Evolutionary conservation across 768 basidiomycete genomes (phyloP).

Genomic region (Xanthoconium purpureum): DNA sequence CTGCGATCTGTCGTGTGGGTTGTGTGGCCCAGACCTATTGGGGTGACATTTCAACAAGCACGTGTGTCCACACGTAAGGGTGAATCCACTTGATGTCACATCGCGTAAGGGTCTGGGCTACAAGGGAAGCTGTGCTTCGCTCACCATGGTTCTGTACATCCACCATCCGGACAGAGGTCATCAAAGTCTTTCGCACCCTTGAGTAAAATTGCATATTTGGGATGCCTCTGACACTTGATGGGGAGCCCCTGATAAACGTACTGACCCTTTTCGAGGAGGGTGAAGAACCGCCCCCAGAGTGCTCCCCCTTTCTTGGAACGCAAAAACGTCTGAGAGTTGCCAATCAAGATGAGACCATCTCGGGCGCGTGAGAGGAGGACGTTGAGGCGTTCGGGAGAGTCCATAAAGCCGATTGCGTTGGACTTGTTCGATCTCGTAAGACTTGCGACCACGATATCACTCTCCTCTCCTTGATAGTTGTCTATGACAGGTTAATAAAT

Average conservation of each 20-base stretch:
- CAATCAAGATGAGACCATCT: slow-evolving; percentile 61
- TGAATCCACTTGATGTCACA: slow-evolving; percentile 3
- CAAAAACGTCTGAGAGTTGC: slow-evolving; percentile 58
- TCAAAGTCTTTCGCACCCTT: slow-evolving; percentile 48
- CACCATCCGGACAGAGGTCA: slow-evolving; percentile 54
- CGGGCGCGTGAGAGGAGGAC: slow-evolving; percentile 69
- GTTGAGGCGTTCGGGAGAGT: slow-evolving; percentile 62
- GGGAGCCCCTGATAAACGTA: slow-evolving; percentile 41
- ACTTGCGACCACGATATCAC: slow-evolving; percentile 60
- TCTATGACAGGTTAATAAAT: slow-evolving; percentile 37
- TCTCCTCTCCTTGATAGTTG: slow-evolving; percentile 76
- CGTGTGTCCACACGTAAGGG: slow-evolving; percentile 33
- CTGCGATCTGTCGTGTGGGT: slow-evolving; percentile 28
- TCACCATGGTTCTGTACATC: slow-evolving; percentile 59
- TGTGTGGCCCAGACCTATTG: slow-evolving; percentile 32
- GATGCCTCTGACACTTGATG: slow-evolving; percentile 53
- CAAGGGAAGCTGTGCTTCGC: background rate
- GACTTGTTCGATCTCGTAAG: slow-evolving; percentile 57
- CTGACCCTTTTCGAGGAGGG: slow-evolving; percentile 7
- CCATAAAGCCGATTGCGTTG: slow-evolving; percentile 69
- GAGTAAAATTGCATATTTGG: slow-evolving; percentile 38
- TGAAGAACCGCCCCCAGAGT: slow-evolving; percentile 15
- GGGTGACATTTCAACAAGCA: slow-evolving; percentile 65
- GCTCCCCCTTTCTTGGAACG: slow-evolving; percentile 12
- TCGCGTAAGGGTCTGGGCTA: background rate